These are phyloP conservation scores for Silene vulgaris DNA, from an alignment of 179 eudicot species.

Conservation along the genomic window DNA sequence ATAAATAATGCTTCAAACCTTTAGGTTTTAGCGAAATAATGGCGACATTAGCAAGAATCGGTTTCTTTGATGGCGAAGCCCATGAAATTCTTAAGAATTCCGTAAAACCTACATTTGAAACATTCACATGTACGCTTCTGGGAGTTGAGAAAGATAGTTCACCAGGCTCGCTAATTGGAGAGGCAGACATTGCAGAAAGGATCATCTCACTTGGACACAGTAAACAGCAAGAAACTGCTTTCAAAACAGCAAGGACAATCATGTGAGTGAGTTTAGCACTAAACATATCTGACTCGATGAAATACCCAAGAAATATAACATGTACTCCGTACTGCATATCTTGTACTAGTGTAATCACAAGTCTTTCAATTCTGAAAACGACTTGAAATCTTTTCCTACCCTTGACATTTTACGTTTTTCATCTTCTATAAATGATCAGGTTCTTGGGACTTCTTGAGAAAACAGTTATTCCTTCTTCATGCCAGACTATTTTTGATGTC, in stretches of 20 bases:
- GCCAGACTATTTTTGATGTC: constrained; percentile 73
- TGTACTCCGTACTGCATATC: not conserved
- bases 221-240: constrained; percentile 51
- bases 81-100: constrained; percentile 38
- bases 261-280: constrained; percentile 37
- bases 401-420: not conserved
- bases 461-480: constrained; percentile 54
- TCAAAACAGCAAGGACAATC: constrained; percentile 74
- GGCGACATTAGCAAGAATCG: constrained; percentile 75
- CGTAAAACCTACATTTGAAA: constrained; percentile 51
- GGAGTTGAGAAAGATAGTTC: constrained; percentile 28
- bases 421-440: constrained; percentile 33
- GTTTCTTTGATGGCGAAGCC: constrained; percentile 57
- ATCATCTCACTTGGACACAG: constrained; percentile 51
- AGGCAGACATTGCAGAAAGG: constrained; percentile 51
- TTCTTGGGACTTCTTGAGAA: constrained; percentile 70
- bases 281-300: not conserved
- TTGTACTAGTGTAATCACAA: not conserved
- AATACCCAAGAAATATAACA: not conserved
- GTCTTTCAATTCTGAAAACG: not conserved
- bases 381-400: not conserved
- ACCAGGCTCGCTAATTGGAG: constrained; percentile 30
- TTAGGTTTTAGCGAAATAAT: constrained; percentile 82
- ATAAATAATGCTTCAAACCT: constrained; percentile 8
- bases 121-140: constrained; percentile 56